Conservation (phyloP, 1,284 basidiomycete genomes). For the Agroathelia rolfsii region DNA sequence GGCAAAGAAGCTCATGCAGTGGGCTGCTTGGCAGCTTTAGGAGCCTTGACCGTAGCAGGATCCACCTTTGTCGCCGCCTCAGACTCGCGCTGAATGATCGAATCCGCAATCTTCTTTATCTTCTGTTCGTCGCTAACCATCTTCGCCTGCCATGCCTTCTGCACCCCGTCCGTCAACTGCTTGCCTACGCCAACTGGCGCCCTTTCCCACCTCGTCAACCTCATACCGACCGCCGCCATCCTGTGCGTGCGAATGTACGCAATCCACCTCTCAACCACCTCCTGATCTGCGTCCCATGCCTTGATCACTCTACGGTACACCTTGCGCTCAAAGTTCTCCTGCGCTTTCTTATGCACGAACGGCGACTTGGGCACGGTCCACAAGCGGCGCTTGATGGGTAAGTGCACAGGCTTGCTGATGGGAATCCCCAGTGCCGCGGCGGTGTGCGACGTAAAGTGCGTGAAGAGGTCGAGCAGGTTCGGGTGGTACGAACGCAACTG, state of each 20-base stretch:
- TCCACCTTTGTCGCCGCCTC: no score
- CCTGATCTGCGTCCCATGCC: slow-evolving; percentile 80
- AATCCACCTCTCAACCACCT: slow-evolving; percentile 77
- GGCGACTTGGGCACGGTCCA: slow-evolving; percentile 86
- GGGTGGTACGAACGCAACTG: slow-evolving; percentile 76
- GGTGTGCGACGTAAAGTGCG: slow-evolving; percentile 79
- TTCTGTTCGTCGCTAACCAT: no score
- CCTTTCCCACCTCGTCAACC: slow-evolving; percentile 71
- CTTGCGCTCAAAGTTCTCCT: slow-evolving; percentile 90
- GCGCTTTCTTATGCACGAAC: slow-evolving; percentile 90
- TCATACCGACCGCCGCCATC: slow-evolving; percentile 81
- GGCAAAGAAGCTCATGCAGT: no score
- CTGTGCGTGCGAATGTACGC: slow-evolving; percentile 73
- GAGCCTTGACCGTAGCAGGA: no score
- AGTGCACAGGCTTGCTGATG: slow-evolving; percentile 51
- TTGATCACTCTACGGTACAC: slow-evolving; percentile 84
- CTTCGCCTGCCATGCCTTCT: no score
- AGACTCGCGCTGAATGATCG: no score
- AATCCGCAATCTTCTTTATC: no score
- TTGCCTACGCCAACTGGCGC: slow-evolving; percentile 57
- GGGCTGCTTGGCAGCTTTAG: no score
- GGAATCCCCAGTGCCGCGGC: slow-evolving; percentile 83
- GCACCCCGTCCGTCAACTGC: slow-evolving; percentile 32
- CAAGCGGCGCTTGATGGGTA: slow-evolving; percentile 73
- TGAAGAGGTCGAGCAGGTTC: slow-evolving; percentile 66